Evolutionary conservation across 140 eudicot species (phyloP), one percentile per base, ranked within the genome.

Genomic region (Oenanthe javanica): DNA sequence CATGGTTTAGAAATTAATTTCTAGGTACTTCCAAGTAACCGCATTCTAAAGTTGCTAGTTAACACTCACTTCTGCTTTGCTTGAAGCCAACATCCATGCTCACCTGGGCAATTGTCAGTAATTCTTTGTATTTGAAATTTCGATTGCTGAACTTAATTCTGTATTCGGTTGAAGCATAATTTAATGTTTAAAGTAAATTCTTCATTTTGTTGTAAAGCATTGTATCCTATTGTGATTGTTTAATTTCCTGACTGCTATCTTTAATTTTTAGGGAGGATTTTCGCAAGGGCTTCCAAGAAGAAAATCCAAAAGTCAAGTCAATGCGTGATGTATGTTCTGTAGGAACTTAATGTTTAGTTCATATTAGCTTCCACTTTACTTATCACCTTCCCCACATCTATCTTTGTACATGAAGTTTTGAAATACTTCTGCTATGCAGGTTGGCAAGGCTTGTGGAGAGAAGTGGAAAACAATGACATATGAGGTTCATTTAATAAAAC

Each of bases 371-470:
- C 13, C 2, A 52, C 49, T 15, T 82, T 36, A 14, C 1, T 52
- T 48, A 12, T 45, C 10, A 57, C 36, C 51, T 63, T 51, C 70
- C 31, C 31, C 31, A 31, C 31, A 31, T 31, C 31, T 31, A 31
- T 31, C 31, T 31, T 9, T 64, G 67, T 75, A 21, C 75, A 49
- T 66, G 51, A 51, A 71, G 19, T 31, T 67, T 27, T 80, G 45
- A 16, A 73, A 27, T 23, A n/a, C 69, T 87, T 70, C 70, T 25
- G 43, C 59, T 18, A 11, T 84, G 78, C 88, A 94, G 98, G 64
- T 94, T 83, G 98, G 98, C 66, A 94, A 94, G 82, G 98, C 97
- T 67, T 89, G 98, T 79, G 98, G 98, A 67, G 97, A 90, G 84
- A 94, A 92, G 90, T 94, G 98, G 98, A 92, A 89, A 80, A 86